A percentile compares a stretch with the other conserved stretches of the same genome.
Conservation (phyloP, 2,329 filamentous ascomycete species). For the Pseudogymnoascus sp. region DNA sequence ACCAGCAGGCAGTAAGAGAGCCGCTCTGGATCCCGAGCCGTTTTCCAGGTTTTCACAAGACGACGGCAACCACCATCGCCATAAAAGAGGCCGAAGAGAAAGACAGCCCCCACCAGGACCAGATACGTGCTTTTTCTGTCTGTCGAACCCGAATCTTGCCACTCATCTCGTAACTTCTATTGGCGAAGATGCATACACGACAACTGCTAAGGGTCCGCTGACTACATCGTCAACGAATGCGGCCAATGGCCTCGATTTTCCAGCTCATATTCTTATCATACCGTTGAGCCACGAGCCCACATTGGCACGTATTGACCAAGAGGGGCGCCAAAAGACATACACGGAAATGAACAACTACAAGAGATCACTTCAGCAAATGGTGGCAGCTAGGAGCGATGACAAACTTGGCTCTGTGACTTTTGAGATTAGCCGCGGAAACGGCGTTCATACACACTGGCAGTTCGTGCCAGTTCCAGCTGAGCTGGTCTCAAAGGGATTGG, state of each 20-base stretch:
- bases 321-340: constrained; percentile 52
- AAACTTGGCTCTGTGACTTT: constrained; percentile 79
- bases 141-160: constrained; percentile 77
- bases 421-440: constrained; percentile 76
- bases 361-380: constrained; percentile 69
- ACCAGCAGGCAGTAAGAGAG: constrained; percentile 50
- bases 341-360: constrained; percentile 81
- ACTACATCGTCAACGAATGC: constrained; percentile 62
- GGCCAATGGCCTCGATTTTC: constrained; percentile 60
- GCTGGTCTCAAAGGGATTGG: constrained; percentile 63
- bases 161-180: constrained; percentile 88
- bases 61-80: constrained; percentile 35
- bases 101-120: constrained; percentile 59
- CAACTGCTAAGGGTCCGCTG: constrained; percentile 85
- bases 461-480: constrained; percentile 69
- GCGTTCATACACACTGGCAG: constrained; percentile 92
- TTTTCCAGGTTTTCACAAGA: constrained; percentile 51
- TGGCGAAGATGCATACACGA: constrained; percentile 79
- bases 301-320: constrained; percentile 54
- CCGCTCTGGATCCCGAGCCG: constrained; percentile 36
- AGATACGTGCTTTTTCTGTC: constrained; percentile 87
- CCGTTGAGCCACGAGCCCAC: constrained; percentile 77
- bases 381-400: constrained; percentile 46
- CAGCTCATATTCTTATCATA: constrained; percentile 85
- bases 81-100: constrained; percentile 40